Percentiles rank a stretch among this genome's conserved stretches.
phyloP scores from a whole-genome alignment of 345 rosid genomes.

The Streptanthus diversifolius region DNA sequence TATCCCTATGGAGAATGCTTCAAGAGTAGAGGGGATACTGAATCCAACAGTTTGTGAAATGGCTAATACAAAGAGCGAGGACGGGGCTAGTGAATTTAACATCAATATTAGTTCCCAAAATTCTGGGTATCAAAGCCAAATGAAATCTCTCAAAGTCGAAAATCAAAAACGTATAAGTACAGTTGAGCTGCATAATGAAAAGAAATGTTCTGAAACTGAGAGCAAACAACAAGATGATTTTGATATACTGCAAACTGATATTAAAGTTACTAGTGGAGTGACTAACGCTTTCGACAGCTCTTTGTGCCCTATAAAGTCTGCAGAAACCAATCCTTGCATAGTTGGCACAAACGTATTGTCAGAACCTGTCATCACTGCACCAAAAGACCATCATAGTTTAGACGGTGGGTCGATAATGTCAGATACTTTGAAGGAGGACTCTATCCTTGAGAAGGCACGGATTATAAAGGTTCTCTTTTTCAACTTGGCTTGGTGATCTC shows the following conservation, averaged over 20 bases:
- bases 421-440: conserved; percentile 68
- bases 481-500: conserved; percentile 12
- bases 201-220: conserved; percentile 35
- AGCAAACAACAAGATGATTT: conserved; percentile 40
- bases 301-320: conserved; percentile 30
- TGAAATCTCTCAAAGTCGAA: not conserved
- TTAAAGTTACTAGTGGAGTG: conserved; percentile 26
- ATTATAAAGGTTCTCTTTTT: conserved; percentile 60
- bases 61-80: conserved; percentile 41
- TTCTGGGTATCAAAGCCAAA: conserved; percentile 15
- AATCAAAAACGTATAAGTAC: conserved; percentile 24
- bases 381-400: conserved; percentile 43
- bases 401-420: conserved; percentile 33
- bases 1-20: conserved; percentile 26
- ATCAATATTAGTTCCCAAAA: conserved; percentile 22
- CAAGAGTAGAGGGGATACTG: conserved; percentile 39
- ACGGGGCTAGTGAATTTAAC: conserved; percentile 30
- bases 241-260: conserved; percentile 34
- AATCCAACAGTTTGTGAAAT: conserved; percentile 41
- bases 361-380: conserved; percentile 31
- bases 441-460: conserved; percentile 84
- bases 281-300: conserved; percentile 28
- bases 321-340: conserved; percentile 30
- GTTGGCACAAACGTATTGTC: conserved; percentile 41
- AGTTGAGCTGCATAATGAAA: conserved; percentile 41